A percentile compares a stretch with the other conserved stretches of the same genome.
Conservation (phyloP, 305 asterid genomes). For the Petunia hybrid region DNA sequence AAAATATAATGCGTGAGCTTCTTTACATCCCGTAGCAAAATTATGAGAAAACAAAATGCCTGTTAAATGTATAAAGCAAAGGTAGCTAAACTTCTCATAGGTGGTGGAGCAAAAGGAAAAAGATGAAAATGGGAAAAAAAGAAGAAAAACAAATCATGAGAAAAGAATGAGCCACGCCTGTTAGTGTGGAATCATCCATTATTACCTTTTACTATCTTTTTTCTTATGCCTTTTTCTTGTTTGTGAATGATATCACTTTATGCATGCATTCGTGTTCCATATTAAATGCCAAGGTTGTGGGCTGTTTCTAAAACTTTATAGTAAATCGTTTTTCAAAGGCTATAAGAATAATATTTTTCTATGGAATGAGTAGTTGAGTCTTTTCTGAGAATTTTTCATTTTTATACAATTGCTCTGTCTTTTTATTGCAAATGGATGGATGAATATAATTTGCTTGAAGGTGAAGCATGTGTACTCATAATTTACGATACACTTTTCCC, state of each 20-base stretch:
- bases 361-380: constrained; percentile 19
- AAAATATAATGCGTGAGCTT: no score
- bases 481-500: not conserved
- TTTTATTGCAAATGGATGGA: constrained; percentile 26
- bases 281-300: constrained; percentile 45
- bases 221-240: constrained; percentile 26
- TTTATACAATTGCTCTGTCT: not conserved
- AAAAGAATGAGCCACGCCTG: constrained; percentile 44
- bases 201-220: constrained; percentile 30
- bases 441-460: constrained; percentile 42
- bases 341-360: no score
- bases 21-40: no score
- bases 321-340: not conserved
- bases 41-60: not conserved
- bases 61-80: not conserved
- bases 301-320: constrained; percentile 9
- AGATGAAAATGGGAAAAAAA: not conserved
- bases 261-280: constrained; percentile 48
- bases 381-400: not conserved
- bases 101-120: not conserved
- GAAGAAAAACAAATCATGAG: not conserved
- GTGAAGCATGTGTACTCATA: constrained; percentile 32
- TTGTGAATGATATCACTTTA: constrained; percentile 47
- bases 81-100: constrained; percentile 11
- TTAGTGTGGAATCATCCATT: constrained; percentile 42